Evolutionary conservation across 1,284 basidiomycete species (phyloP), one percentile per base, ranked within the genome.

Genomic region (Xerocomus minutiporus): DNA sequence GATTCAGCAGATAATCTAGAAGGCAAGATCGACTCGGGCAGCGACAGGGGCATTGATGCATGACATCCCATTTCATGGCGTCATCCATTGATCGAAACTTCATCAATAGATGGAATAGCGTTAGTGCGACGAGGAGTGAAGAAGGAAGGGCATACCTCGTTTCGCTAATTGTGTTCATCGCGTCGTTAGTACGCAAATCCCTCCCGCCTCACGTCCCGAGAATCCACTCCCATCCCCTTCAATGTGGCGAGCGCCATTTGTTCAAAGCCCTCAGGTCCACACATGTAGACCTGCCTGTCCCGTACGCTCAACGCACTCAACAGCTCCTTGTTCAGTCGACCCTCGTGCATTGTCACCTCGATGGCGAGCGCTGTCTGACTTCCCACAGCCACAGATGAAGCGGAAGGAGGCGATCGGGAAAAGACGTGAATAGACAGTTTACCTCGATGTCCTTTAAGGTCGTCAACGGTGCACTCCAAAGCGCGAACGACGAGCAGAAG

Each of bases 201-300:
- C 36, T 65, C 67, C 32, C 45, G 53, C 39, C 9, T 61, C 23
- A 65, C 44, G 4, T 51, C 45, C 6, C 17, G 17, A 8, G 54
- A 46, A 26, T 55, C 51, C 5, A 67, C 39, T 13, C 65, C 65
- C 34, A 58, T 50, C 15, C 55, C 54, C 40, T 48, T 46, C 48
- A 66, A 46, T 0, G 52, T 46, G 2, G 26, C 25, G 2, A 66
- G 41, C 7, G 53, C 53, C 23, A 38, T 44, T 40, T 52, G 48
- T 46, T 69, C 63, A 36, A 69, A 69, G 4, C 26, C 44, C 29
- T 61, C 58, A 6, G 65, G 57, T 9, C 63, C 66, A 44, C 65
- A 69, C 3, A 65, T 8, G 13, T 64, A 67, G 4, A 35, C 29
- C 12, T 46, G 39, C 29, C 48, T 50, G 8, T 54, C 52, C 41